Percentiles rank a stretch among this genome's conserved stretches.
These are phyloP conservation scores for Rasamsonia emersonii DNA, from an alignment of 2,329 filamentous ascomycete genomes.

Conservation along the genomic window DNA sequence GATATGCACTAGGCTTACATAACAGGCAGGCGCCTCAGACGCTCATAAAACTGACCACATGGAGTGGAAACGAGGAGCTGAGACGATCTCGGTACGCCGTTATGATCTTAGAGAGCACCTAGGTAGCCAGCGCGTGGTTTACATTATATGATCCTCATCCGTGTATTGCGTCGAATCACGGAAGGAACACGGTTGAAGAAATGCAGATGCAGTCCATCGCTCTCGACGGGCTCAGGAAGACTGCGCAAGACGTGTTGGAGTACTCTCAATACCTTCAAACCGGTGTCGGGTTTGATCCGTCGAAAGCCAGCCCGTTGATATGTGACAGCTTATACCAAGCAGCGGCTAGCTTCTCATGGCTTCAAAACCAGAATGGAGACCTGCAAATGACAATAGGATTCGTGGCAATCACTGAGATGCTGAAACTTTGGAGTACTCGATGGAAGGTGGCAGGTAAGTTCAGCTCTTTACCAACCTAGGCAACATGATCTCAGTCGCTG, in stretches of 20 bases:
- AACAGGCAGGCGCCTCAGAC: slow-evolving; percentile 14
- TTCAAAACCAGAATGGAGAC: slow-evolving; percentile 21
- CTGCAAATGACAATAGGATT: slow-evolving; percentile 11
- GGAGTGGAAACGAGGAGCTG: slow-evolving; percentile 17
- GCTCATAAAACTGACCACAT: slow-evolving; percentile 10
- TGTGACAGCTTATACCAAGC: slow-evolving; percentile 27
- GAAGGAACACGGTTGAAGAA: slow-evolving; percentile 21
- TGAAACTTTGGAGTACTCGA: slow-evolving; percentile 11
- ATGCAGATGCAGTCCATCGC: slow-evolving; percentile 25
- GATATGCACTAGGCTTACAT: slow-evolving; percentile 14
- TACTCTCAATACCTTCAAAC: slow-evolving; percentile 9
- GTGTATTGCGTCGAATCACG: slow-evolving; percentile 20
- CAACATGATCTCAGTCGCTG: not conserved
- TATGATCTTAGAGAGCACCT: slow-evolving; percentile 17
- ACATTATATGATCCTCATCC: slow-evolving; percentile 24
- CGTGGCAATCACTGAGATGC: slow-evolving; percentile 9
- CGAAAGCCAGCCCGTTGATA: slow-evolving; percentile 14
- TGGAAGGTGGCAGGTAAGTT: slow-evolving; percentile 13
- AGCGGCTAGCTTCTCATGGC: slow-evolving; percentile 25
- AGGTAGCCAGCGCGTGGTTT: slow-evolving; percentile 20
- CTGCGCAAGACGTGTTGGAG: slow-evolving; percentile 11
- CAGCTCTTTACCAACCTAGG: not conserved
- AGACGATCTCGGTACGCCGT: slow-evolving; percentile 18
- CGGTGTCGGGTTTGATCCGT: slow-evolving; percentile 9
- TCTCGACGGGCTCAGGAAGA: slow-evolving; percentile 15